Evolutionary conservation across 768 basidiomycete species (phyloP), one percentile per base, ranked within the genome.

Genomic region (Favolaschia claudopus): DNA sequence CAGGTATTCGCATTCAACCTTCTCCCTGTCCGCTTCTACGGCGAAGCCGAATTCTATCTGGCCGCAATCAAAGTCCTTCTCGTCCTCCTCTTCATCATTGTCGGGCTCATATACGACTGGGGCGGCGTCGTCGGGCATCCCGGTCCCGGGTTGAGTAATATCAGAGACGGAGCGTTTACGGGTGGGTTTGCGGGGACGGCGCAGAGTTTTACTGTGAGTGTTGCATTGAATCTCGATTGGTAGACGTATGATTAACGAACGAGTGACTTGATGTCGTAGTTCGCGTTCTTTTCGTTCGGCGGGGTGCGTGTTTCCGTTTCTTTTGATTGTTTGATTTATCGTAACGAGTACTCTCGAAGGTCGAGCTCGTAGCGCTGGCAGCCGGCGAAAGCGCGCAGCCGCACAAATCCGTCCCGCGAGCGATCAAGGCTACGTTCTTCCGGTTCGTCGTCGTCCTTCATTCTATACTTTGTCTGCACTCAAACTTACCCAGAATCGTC

Each of bases 311-410:
- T 22, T 36, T 49, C 7, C 20, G 5, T 43, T 17, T n/a, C 27
- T 13, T 14, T 15, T 9, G 10, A 36, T 47, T 37, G 38, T 12
- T n/a, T 8, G 9, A 28, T 24, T 6, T 4, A 31, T 13, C 36
- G 5, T 15, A 40, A 28, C n/a, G n/a, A 4, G n/a, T 20, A 4
- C 25, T 46, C 19, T n/a, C n/a, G n/a, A 6, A 59, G 58, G 50
- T 89, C 28, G 89, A 89, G 64, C 79, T 92, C 10, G 88, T 91
- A 37, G 84, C 87, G 3, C 71, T 91, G 29, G 89, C 89, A n/a
- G 89, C 89, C 10, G 87, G 88, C 31, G 89, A 91, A 74, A 85
- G 85, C 7, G 80, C 79, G 42, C 80, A 80, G 63, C 89, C 89
- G 1, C 78, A 86, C 72, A 85, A 85, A 69, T 72, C 85, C 1